Conservation (phyloP, 1,284 basidiomycete genomes). For the Puccinia novopanici region DNA sequence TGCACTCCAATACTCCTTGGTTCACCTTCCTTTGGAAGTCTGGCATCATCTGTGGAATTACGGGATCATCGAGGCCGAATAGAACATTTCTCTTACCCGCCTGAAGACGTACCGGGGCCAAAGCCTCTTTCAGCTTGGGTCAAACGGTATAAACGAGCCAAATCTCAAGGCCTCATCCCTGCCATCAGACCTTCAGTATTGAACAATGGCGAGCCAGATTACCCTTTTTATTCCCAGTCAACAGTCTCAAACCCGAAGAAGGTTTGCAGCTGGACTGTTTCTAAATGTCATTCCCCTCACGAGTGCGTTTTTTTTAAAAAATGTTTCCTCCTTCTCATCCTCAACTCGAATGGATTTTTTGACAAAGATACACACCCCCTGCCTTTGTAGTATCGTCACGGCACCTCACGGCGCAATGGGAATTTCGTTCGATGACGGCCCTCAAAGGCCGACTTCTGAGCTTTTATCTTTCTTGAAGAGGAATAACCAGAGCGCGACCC, state of each 20-base stretch:
- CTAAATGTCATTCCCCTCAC: constrained; percentile 22
- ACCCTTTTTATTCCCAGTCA: constrained; percentile 30
- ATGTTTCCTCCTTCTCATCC: background rate
- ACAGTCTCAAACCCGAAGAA: constrained; percentile 8
- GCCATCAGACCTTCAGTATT: constrained; percentile 65
- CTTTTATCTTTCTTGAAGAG: constrained; percentile 40
- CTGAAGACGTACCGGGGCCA: constrained; percentile 39
- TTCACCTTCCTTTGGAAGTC: background rate
- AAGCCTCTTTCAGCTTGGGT: constrained; percentile 69
- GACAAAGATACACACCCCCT: background rate
- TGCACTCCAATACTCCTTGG: constrained; percentile 6
- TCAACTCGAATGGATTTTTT: background rate
- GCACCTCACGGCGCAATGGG: constrained; percentile 42
- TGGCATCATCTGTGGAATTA: background rate
- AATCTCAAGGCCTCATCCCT: constrained; percentile 71
- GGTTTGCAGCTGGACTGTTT: constrained; percentile 46
- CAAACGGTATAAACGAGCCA: constrained; percentile 68
- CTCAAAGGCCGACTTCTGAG: constrained; percentile 23
- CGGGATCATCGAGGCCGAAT: background rate
- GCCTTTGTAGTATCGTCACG: constrained; percentile 21
- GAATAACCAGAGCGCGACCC: constrained; percentile 70
- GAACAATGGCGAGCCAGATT: background rate
- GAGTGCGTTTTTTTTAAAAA: constrained; percentile 26
- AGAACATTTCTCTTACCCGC: constrained; percentile 26
- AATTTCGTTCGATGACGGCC: constrained; percentile 50